Percentiles rank a stretch among this genome's conserved stretches.
phyloP scores from a whole-genome alignment of 2,329 filamentous ascomycete species.

The Xylaria sp. region DNA sequence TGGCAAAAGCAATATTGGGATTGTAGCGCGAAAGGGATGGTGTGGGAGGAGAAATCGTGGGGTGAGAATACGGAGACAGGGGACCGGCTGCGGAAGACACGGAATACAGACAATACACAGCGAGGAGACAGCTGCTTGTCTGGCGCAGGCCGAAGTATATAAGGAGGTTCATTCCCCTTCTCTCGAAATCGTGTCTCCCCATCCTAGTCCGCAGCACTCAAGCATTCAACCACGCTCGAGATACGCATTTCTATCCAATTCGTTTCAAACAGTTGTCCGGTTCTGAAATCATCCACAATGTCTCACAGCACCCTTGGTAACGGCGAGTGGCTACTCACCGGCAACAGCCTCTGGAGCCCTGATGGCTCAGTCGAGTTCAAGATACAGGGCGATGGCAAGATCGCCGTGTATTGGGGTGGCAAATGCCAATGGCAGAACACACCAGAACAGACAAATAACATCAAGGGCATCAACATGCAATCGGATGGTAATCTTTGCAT shows the following conservation, averaged over 20 bases:
- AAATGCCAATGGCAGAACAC: constrained; percentile 41
- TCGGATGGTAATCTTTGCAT: constrained; percentile 41
- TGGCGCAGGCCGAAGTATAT: background rate
- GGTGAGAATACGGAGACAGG: background rate
- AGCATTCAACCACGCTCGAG: background rate
- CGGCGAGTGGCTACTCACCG: constrained; percentile 40
- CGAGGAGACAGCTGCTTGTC: no score
- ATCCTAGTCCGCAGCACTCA: background rate
- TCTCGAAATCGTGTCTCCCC: background rate
- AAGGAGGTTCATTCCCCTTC: background rate
- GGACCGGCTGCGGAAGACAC: background rate
- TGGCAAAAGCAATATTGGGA: background rate
- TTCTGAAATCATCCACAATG: constrained; percentile 11
- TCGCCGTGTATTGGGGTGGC: constrained; percentile 41
- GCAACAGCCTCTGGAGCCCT: constrained; percentile 40
- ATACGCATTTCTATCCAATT: background rate
- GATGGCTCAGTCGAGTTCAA: constrained; percentile 42
- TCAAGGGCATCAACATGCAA: constrained; percentile 42
- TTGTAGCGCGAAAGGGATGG: background rate
- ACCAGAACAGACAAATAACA: constrained; percentile 33
- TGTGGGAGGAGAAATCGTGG: background rate
- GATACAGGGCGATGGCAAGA: constrained; percentile 43
- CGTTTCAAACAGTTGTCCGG: background rate
- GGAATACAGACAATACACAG: background rate
- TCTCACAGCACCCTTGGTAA: constrained; percentile 40